Conservation (phyloP, 2,329 filamentous ascomycete species). For the Fusarium papillatum region DNA sequence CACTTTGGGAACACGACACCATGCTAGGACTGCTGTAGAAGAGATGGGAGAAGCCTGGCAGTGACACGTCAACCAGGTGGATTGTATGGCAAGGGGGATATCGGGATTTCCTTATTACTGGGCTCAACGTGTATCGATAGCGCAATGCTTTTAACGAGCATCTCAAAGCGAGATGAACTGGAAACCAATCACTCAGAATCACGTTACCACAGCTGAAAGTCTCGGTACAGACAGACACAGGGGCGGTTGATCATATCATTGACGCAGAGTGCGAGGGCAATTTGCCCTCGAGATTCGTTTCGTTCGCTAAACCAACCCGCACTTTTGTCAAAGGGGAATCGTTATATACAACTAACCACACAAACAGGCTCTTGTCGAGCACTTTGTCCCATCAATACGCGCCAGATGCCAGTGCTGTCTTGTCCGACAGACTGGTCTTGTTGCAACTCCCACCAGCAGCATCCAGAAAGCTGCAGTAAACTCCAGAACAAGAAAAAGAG, state of each 20-base stretch:
- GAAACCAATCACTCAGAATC: constrained; percentile 9
- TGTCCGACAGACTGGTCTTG: constrained; percentile 24
- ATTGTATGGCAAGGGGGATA: neutral
- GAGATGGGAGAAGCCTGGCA: constrained; percentile 5
- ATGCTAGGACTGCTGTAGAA: constrained; percentile 21
- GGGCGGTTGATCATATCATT: constrained; percentile 33
- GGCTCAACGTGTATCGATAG: constrained; percentile 28
- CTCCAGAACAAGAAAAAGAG: constrained; percentile 30
- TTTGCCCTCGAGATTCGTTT: constrained; percentile 14
- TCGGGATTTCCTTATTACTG: constrained; percentile 1
- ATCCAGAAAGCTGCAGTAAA: constrained; percentile 39
- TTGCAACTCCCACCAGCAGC: constrained; percentile 39
- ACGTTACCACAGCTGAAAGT: neutral
- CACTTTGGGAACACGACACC: constrained; percentile 9
- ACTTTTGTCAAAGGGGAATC: constrained; percentile 6
- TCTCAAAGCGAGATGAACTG: constrained; percentile 20
- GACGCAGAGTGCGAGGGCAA: neutral
- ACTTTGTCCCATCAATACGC: constrained; percentile 22
- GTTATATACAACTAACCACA: constrained; percentile 18
- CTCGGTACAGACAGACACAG: neutral
- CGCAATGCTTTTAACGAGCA: constrained; percentile 8
- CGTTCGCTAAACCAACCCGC: constrained; percentile 11
- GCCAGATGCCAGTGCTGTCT: constrained; percentile 22
- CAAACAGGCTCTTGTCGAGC: constrained; percentile 20
- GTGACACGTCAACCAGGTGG: neutral